A percentile compares a stretch with the other conserved stretches of the same genome.
Evolutionary conservation across 2,329 filamentous ascomycete genomes (phyloP).

Genomic region (Aspergillus thermomutatus): DNA sequence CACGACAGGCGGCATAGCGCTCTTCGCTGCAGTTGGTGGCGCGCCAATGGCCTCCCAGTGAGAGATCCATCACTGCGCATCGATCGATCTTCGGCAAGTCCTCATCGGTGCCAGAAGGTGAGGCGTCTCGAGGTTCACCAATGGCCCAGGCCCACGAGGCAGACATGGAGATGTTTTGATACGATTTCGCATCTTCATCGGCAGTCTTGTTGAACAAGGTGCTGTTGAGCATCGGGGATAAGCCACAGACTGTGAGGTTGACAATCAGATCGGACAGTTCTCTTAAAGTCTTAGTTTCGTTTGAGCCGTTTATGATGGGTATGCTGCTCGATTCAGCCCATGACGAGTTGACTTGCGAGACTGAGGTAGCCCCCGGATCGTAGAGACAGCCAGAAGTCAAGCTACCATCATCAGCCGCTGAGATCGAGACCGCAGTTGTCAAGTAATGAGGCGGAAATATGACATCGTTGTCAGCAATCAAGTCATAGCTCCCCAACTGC

Average conservation of each 20-base stretch:
- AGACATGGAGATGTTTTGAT: constrained; percentile 50
- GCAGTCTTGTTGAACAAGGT: constrained; percentile 54
- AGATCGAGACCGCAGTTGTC: constrained; percentile 32
- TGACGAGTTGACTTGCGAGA: constrained; percentile 51
- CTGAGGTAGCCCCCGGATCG: constrained; percentile 34
- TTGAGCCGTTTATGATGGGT: constrained; percentile 24
- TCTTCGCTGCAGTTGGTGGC: constrained; percentile 53
- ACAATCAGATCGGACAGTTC: constrained; percentile 33
- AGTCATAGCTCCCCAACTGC: constrained; percentile 56
- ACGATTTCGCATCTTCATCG: constrained; percentile 42
- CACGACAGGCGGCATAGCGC: constrained; percentile 56
- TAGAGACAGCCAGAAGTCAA: constrained; percentile 56
- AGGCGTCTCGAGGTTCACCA: constrained; percentile 52
- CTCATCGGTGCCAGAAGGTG: constrained; percentile 23
- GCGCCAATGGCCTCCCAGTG: constrained; percentile 54
- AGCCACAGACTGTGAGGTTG: constrained; percentile 54
- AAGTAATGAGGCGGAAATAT: constrained; percentile 53
- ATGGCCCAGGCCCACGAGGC: constrained; percentile 60
- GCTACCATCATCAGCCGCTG: constrained; percentile 35
- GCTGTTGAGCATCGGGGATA: constrained; percentile 57
- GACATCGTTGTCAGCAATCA: constrained; percentile 46
- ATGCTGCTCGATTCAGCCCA: constrained; percentile 45
- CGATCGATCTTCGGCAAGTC: constrained; percentile 39
- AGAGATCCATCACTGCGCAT: constrained; percentile 55
- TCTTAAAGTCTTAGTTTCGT: constrained; percentile 23